phyloP scores from a whole-genome alignment of 2,329 filamentous ascomycete species.

The Fusarium algeriense region DNA sequence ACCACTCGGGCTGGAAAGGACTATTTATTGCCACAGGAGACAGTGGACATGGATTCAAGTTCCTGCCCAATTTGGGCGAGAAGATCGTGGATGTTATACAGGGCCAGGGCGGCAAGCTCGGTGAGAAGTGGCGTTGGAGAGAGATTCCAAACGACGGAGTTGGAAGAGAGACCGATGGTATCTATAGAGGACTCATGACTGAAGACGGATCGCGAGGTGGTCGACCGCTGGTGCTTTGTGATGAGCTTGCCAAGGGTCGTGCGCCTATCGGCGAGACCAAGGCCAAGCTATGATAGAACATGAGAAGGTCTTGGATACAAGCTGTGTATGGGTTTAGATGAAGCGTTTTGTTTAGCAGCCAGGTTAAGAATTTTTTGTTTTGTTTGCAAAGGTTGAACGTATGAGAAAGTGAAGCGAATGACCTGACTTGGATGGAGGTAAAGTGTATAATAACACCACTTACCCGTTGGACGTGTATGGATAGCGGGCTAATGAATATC shows the following conservation, averaged over 20 bases:
- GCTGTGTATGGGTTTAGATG: constrained; percentile 10
- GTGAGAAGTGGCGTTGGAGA: constrained; percentile 74
- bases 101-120: constrained; percentile 63
- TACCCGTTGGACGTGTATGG: constrained; percentile 8
- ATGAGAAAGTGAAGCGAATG: constrained; percentile 4
- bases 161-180: constrained; percentile 52
- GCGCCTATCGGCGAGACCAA: constrained; percentile 33
- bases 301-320: constrained; percentile 18
- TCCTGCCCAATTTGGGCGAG: constrained; percentile 74
- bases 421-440: constrained; percentile 21
- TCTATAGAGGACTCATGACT: constrained; percentile 58
- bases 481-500: constrained; percentile 34
- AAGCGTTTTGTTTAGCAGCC: constrained; percentile 22
- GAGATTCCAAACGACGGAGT: constrained; percentile 58
- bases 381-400: background rate
- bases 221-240: constrained; percentile 57
- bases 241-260: constrained; percentile 55
- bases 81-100: constrained; percentile 69
- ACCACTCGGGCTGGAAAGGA: constrained; percentile 71
- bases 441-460: constrained; percentile 13
- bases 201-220: constrained; percentile 68
- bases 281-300: constrained; percentile 45
- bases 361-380: constrained; percentile 10
- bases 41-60: constrained; percentile 77
- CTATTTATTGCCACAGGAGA: constrained; percentile 73